Percentiles rank a stretch among this genome's conserved stretches.
Conservation (phyloP, 176 grass and related monocot genomes). For the Puya raimondii region DNA sequence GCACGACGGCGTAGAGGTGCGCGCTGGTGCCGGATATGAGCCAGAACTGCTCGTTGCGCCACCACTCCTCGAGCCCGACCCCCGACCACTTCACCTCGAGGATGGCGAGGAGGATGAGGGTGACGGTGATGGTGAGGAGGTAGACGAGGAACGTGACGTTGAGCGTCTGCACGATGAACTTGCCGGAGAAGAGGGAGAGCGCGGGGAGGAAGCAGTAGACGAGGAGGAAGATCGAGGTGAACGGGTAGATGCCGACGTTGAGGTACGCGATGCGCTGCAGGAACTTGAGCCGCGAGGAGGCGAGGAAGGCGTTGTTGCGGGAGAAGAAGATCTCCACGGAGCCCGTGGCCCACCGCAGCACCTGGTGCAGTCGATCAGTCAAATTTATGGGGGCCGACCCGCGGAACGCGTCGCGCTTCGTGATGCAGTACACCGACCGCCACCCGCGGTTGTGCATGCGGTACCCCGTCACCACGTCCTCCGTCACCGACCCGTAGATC, state of each 20-base stretch:
- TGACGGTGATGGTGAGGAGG: constrained; percentile 78
- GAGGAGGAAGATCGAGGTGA: constrained; percentile 52
- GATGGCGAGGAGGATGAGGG: constrained; percentile 64
- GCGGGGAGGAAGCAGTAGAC: constrained; percentile 99
- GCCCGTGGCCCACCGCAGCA: constrained; percentile 90
- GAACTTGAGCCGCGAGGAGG: constrained; percentile 54
- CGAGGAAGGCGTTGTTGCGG: constrained; percentile 80
- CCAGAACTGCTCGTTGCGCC: constrained; percentile 98
- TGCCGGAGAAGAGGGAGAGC: constrained; percentile 93
- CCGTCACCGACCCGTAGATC: constrained; percentile 94
- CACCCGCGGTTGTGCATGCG: constrained; percentile 98
- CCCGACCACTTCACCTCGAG: constrained; percentile 97
- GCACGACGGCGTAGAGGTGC: constrained; percentile 70
- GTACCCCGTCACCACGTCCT: constrained; percentile 96
- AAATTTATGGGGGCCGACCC: constrained; percentile 93
- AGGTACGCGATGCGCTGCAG: constrained; percentile 63
- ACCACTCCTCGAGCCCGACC: constrained; percentile 78
- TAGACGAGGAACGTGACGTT: constrained; percentile 80
- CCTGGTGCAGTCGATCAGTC: constrained; percentile 83
- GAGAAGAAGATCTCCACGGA: constrained; percentile 99
- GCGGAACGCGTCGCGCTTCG: constrained; percentile 87
- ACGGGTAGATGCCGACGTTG: constrained; percentile 55
- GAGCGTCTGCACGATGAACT: constrained; percentile 90
- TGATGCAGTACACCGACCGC: constrained; percentile 89
- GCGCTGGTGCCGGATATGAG: constrained; percentile 80